Evolutionary conservation across 805 yeast genomes (phyloP), one percentile per base, ranked within the genome.

Genomic region (Blastobotrys attinorum): DNA sequence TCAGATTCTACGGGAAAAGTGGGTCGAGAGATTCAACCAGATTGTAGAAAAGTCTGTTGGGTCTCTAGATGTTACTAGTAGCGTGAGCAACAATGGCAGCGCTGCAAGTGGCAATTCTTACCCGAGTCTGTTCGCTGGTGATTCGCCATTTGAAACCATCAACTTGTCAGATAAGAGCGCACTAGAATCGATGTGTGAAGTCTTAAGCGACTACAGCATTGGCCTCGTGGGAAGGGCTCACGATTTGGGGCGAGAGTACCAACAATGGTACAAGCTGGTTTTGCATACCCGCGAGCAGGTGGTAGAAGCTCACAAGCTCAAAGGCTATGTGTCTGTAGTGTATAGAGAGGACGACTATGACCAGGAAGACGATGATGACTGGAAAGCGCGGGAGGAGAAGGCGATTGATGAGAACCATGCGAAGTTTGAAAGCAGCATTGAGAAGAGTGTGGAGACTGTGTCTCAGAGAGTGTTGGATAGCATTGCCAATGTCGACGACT

Each of bases 11-110:
- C 33, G 39, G 11, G n/a, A 27, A 6, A 27, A 22, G n/a, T 46
- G 49, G 49, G 31, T 6, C 13, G 31, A 21, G 3, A 23, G 43
- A 32, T 43, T 40, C 23, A 35, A 33, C 3, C 21, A 21, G 6
- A 37, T 46, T 27, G 13, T 15, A 11, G 10, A 25, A 8, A 11
- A 25, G 11, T 25, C 29, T 25, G 29, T 25, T 7, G 29, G 29
- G 11, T 25, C 11, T 7, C 11, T 25, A 11, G 29, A 25, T 25
- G 11, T 25, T 11, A 11, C 7, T 7, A 11, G 10, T 7, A 11
- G 10, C 29, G 10, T 8, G 10, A 25, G 29, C 29, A 7, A 11
- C 29, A 25, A 25, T 25, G 29, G 29, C 7, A 25, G 29, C 11
- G 29, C 10, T 11, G 29, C 7, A 11, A 7, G 11, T 25, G 29